These are phyloP conservation scores for Blastobotrys aristatus DNA, from an alignment of 1,139 yeast species.

Conservation along the genomic window DNA sequence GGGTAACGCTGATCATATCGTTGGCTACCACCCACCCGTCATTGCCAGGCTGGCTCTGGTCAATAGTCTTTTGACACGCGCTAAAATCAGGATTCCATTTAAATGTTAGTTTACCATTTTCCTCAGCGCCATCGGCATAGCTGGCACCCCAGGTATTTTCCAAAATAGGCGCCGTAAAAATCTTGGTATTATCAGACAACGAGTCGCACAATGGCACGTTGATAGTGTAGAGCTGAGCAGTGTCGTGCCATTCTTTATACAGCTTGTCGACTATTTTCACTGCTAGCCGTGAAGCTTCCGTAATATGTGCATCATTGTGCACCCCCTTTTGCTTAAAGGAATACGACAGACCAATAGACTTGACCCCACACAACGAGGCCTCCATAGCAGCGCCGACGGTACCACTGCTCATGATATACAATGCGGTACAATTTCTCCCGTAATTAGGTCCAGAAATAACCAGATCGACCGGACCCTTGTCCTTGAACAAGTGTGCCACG, in stretches of 20 bases:
- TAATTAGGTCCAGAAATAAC: slow-evolving; percentile 94
- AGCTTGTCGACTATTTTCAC: slow-evolving; percentile 59
- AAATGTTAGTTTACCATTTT: slow-evolving; percentile 40
- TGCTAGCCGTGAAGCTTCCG: slow-evolving; percentile 63
- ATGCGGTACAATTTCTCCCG: slow-evolving; percentile 88
- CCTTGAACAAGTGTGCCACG: slow-evolving; percentile 58
- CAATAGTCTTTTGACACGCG: slow-evolving; percentile 57
- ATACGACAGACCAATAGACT: slow-evolving; percentile 75
- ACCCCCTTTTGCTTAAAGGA: slow-evolving; percentile 53
- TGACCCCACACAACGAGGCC: slow-evolving; percentile 73
- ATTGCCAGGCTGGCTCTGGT: slow-evolving; percentile 38
- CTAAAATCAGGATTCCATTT: slow-evolving; percentile 83
- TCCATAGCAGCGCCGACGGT: slow-evolving; percentile 98
- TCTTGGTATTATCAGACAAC: slow-evolving; percentile 52
- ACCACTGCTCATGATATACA: slow-evolving; percentile 89
- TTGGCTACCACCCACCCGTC: slow-evolving; percentile 45
- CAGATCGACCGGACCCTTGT: slow-evolving; percentile 64
- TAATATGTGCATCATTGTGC: slow-evolving; percentile 51
- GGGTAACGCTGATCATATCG: slow-evolving; percentile 60
- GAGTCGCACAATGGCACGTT: slow-evolving; percentile 68
- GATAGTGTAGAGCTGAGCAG: slow-evolving; percentile 70
- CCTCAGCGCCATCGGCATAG: slow-evolving; percentile 33
- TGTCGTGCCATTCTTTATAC: slow-evolving; percentile 49
- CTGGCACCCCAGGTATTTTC: slow-evolving; percentile 75
- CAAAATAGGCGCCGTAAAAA: slow-evolving; percentile 69